A percentile compares a stretch with the other conserved stretches of the same genome.
Evolutionary conservation across 768 basidiomycete species (phyloP).

Genomic region (Imleria badia): DNA sequence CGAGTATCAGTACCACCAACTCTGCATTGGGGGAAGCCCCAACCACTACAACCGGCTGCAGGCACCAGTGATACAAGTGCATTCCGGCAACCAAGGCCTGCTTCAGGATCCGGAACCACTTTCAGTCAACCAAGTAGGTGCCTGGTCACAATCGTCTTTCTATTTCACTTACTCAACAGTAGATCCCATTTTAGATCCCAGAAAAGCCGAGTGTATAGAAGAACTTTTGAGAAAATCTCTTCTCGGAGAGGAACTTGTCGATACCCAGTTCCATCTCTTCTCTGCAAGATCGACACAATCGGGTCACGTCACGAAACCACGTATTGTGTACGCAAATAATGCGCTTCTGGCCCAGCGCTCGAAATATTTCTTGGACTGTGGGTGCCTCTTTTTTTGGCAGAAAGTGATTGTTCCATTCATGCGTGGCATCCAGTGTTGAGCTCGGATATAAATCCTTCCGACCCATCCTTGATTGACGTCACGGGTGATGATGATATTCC

Average conservation of each 20-base stretch:
- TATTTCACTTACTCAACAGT: no score
- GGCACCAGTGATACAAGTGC: no score
- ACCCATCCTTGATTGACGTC: constrained; percentile 15
- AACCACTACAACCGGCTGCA: no score
- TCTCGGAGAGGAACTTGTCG: no score
- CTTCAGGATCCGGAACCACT: no score
- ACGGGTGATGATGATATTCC: constrained; percentile 8
- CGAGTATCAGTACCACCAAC: no score
- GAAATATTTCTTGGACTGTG: constrained; percentile 30
- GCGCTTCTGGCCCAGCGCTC: constrained; percentile 25
- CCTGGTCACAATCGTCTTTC: no score
- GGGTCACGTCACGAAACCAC: constrained; percentile 15
- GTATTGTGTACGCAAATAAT: constrained; percentile 29
- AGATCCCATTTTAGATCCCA: no score
- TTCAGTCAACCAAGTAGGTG: no score
- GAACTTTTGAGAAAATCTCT: neutral
- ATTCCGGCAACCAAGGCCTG: no score
- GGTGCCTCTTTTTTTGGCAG: neutral
- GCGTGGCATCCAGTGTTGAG: constrained; percentile 6
- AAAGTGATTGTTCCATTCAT: neutral
- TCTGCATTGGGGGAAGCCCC: no score
- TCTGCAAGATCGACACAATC: constrained; percentile 16
- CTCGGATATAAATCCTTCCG: constrained; percentile 10
- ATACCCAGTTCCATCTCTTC: constrained; percentile 30
- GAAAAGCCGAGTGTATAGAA: no score